A percentile compares a stretch with the other conserved stretches of the same genome.
These are phyloP conservation scores for Dryadomyces quercus-mongolicae DNA, from an alignment of 2,329 filamentous ascomycete species.

Conservation along the genomic window DNA sequence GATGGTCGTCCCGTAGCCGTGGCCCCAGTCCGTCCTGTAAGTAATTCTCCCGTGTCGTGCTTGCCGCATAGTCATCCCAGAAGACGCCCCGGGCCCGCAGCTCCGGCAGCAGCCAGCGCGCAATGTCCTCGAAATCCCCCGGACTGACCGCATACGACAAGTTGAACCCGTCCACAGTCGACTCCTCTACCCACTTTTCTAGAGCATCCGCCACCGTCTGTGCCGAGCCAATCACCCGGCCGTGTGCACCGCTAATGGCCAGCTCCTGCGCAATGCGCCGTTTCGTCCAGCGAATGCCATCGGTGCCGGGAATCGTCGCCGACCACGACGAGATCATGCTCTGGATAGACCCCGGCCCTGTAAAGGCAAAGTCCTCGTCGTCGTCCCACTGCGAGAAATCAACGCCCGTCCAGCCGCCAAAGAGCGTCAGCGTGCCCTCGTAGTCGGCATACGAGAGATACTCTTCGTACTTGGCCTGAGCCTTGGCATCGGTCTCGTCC, in stretches of 20 bases:
- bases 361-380: slow-evolving; percentile 12
- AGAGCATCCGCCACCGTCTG: slow-evolving; percentile 54
- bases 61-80: slow-evolving; percentile 29
- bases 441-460: slow-evolving; percentile 4
- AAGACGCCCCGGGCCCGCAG: slow-evolving; percentile 44
- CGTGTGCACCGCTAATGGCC: slow-evolving; percentile 13
- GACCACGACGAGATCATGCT: slow-evolving; percentile 3
- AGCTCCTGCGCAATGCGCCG: slow-evolving; percentile 11
- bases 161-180: slow-evolving; percentile 65
- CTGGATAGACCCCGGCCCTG: slow-evolving; percentile 5
- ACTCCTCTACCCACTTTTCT: slow-evolving; percentile 54
- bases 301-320: not conserved
- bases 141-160: slow-evolving; percentile 35
- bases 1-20: slow-evolving; percentile 3
- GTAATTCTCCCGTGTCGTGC: slow-evolving; percentile 2
- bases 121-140: slow-evolving; percentile 52
- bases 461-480: slow-evolving; percentile 12
- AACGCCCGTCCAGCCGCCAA: slow-evolving; percentile 6
- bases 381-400: slow-evolving; percentile 12
- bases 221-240: slow-evolving; percentile 45
- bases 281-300: slow-evolving; percentile 9
- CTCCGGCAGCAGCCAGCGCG: slow-evolving; percentile 51
- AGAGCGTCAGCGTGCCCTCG: slow-evolving; percentile 3
- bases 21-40: slow-evolving; percentile 1
- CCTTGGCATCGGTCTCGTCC: slow-evolving; percentile 12